Percentiles rank a stretch among this genome's conserved stretches.
Conservation (phyloP, 2,329 filamentous ascomycete genomes). For the Exophiala aquamarina region DNA sequence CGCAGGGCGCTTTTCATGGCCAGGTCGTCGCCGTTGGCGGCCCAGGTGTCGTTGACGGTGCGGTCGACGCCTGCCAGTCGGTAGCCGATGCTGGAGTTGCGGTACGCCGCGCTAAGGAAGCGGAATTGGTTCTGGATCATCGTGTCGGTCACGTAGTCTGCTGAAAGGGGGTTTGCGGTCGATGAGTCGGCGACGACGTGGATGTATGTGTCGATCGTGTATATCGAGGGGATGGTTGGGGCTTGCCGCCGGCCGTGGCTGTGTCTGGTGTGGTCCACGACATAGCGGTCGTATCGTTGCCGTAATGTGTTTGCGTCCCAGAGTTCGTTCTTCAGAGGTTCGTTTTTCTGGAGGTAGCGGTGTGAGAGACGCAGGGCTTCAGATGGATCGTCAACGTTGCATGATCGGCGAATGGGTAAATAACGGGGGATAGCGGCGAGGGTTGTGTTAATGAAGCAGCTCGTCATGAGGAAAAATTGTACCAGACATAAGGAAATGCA, state of each 20-base stretch:
- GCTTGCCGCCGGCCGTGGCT: conserved; percentile 11
- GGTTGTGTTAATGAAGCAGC: background rate
- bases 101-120: conserved; percentile 48
- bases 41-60: conserved; percentile 57
- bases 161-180: background rate
- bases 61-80: conserved; percentile 49
- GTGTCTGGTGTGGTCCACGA: background rate
- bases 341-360: conserved; percentile 15
- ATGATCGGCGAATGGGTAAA: conserved; percentile 15
- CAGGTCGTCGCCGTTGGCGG: conserved; percentile 48
- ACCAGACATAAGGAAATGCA: background rate
- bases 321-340: conserved; percentile 21
- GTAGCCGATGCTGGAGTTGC: conserved; percentile 49
- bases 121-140: conserved; percentile 19
- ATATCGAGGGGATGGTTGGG: conserved; percentile 2
- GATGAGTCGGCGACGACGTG: conserved; percentile 41
- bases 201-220: conserved; percentile 38
- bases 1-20: conserved; percentile 56
- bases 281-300: conserved; percentile 2
- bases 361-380: conserved; percentile 20
- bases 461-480: conserved; percentile 4
- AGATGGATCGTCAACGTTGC: conserved; percentile 15
- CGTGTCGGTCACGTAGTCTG: conserved; percentile 22
- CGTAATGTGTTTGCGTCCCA: conserved; percentile 17
- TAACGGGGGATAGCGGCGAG: conserved; percentile 16